Conservation (phyloP, 169 alveolate genomes). For the Plasmodium knowlesi region DNA sequence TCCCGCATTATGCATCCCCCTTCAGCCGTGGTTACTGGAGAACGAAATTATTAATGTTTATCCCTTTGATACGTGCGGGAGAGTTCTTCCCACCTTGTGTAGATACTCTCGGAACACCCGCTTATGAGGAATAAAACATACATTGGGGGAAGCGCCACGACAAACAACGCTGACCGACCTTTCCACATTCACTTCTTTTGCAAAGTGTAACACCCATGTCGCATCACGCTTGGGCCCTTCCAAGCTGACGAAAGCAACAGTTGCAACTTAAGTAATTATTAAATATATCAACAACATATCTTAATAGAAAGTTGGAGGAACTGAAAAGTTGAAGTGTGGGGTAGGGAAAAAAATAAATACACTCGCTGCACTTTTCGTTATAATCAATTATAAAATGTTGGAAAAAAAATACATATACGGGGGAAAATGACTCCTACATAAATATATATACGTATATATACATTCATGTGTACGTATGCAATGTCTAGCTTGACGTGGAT, state of each 20-base stretch:
- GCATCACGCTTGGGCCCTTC: background rate
- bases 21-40: background rate
- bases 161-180: background rate
- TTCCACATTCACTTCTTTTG: background rate
- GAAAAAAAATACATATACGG: background rate
- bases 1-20: background rate
- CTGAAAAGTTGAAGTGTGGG: background rate
- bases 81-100: background rate
- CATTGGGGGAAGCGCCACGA: background rate
- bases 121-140: background rate
- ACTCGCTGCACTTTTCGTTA: conserved; percentile 26
- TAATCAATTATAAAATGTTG: conserved; percentile 23
- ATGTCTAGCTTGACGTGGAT: background rate
- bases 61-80: background rate
- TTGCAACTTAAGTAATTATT: conserved; percentile 5
- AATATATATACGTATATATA: background rate
- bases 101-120: background rate
- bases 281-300: conserved; percentile 19
- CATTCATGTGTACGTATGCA: background rate
- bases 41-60: background rate
- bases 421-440: background rate
- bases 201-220: background rate
- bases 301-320: conserved; percentile 1
- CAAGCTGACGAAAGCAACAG: background rate
- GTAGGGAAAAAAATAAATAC: background rate